These are phyloP conservation scores for Abrus precatorius DNA, from an alignment of 306 rosid genomes.

Conservation along the genomic window DNA sequence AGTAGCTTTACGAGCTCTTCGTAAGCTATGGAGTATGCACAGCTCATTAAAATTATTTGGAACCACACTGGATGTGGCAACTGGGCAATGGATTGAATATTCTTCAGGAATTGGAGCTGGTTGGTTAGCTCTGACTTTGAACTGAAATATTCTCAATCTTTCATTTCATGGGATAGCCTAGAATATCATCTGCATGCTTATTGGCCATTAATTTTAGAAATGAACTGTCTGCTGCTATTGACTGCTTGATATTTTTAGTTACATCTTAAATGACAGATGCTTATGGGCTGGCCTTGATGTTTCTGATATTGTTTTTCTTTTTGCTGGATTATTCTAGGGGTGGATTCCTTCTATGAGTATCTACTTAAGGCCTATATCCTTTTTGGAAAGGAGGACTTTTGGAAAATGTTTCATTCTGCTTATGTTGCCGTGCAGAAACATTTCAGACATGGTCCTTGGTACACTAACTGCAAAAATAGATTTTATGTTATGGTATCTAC, in stretches of 20 bases:
- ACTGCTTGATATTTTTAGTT: slow-evolving; percentile 32
- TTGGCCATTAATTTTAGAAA: slow-evolving; percentile 39
- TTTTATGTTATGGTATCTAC: slow-evolving; percentile 23
- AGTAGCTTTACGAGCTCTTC: slow-evolving; percentile 90
- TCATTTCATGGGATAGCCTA: slow-evolving; percentile 29
- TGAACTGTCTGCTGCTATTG: slow-evolving; percentile 16
- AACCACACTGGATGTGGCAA: slow-evolving; percentile 84
- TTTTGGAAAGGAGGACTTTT: slow-evolving; percentile 63
- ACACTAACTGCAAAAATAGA: slow-evolving; percentile 33
- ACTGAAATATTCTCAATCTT: slow-evolving; percentile 20
- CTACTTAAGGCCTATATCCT: slow-evolving; percentile 91
- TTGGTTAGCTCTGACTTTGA: slow-evolving; percentile 49
- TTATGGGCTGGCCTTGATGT: slow-evolving; percentile 43
- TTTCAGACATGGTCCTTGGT: slow-evolving; percentile 98
- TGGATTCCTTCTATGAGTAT: slow-evolving; percentile 97
- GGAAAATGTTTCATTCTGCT: slow-evolving; percentile 66
- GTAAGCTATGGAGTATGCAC: slow-evolving; percentile 90
- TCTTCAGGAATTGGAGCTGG: slow-evolving; percentile 99
- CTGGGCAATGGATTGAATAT: slow-evolving; percentile 93
- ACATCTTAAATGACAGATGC: slow-evolving; percentile 36
- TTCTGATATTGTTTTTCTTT: slow-evolving; percentile 54
- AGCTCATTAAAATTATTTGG: slow-evolving; percentile 93
- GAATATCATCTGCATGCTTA: slow-evolving; percentile 21
- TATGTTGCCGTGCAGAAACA: slow-evolving; percentile 64
- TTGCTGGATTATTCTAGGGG: slow-evolving; percentile 70